A percentile compares a stretch with the other conserved stretches of the same genome.
Evolutionary conservation across 192 early-diverging fungal species (phyloP).

Genomic region (Lobosporangium transversale): DNA sequence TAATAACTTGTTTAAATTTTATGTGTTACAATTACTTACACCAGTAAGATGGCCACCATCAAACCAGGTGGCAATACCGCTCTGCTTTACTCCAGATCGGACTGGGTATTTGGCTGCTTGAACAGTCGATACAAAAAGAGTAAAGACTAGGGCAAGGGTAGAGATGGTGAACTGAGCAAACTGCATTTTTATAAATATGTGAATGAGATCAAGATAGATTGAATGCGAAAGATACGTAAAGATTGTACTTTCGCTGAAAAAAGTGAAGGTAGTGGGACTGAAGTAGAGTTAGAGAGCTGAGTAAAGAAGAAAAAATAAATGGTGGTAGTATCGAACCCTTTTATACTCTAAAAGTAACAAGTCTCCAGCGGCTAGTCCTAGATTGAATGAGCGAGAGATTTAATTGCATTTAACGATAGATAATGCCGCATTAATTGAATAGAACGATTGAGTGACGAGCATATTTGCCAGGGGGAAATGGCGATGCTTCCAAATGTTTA

Average conservation of each 20-base stretch:
- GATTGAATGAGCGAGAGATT: too few relatives aligned
- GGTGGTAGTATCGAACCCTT: too few relatives aligned
- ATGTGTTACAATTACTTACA: constrained; percentile 12
- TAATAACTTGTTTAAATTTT: not conserved
- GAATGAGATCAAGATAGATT: not conserved
- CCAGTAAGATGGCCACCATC: constrained; percentile 25
- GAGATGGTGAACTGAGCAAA: constrained; percentile 17
- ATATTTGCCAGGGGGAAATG: too few relatives aligned
- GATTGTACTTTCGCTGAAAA: not conserved
- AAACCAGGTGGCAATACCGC: constrained; percentile 43
- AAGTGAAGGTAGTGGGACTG: not conserved
- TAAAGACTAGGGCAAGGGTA: constrained; percentile 8
- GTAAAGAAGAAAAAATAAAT: not conserved
- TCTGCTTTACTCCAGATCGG: constrained; percentile 7
- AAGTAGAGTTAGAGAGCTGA: not conserved
- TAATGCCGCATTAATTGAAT: too few relatives aligned
- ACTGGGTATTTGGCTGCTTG: too few relatives aligned
- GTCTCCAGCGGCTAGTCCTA: too few relatives aligned
- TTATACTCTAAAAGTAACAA: too few relatives aligned
- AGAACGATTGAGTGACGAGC: too few relatives aligned
- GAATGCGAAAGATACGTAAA: not conserved
- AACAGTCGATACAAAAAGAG: too few relatives aligned
- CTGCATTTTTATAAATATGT: constrained; percentile 14
- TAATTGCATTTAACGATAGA: too few relatives aligned
- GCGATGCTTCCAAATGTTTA: too few relatives aligned